Conservation (phyloP, 257 asterid species). For the Scutellaria galericulata region DNA sequence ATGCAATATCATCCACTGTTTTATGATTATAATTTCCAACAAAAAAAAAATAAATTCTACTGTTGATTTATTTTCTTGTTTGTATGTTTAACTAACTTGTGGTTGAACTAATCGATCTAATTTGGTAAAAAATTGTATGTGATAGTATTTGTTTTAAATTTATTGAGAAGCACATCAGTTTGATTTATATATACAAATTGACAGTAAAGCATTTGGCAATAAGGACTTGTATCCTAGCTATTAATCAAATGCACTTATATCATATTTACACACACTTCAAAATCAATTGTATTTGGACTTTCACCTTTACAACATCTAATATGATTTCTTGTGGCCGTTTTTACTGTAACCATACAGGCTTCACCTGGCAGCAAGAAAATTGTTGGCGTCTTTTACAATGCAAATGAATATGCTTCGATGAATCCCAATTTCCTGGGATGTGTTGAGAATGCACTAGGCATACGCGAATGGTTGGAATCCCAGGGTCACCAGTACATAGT, state of each 20-base stretch:
- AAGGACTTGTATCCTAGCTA: not conserved
- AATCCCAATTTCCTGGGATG: constrained; percentile 93
- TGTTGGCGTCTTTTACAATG: constrained; percentile 93
- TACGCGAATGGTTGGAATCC: constrained; percentile 90
- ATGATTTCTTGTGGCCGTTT: constrained; percentile 18
- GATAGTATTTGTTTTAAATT: not conserved
- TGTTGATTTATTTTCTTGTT: too few species aligned
- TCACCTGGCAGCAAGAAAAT: constrained; percentile 93
- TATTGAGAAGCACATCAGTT: not conserved
- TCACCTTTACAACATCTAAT: not conserved
- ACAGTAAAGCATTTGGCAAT: not conserved
- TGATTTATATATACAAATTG: not conserved
- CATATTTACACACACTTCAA: not conserved
- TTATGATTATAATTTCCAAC: too few species aligned
- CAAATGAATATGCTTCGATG: constrained; percentile 82
- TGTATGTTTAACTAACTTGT: too few species aligned
- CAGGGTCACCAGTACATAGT: constrained; percentile 88
- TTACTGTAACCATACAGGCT: constrained; percentile 50
- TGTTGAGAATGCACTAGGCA: constrained; percentile 87
- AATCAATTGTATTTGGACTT: not conserved
- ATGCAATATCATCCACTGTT: too few species aligned
- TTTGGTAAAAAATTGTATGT: not conserved
- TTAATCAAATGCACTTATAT: not conserved
- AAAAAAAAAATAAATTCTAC: too few species aligned
- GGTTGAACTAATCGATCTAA: too few species aligned